Evolutionary conservation across 345 rosid genomes (phyloP), one percentile per base, ranked within the genome.

Genomic region (Erysimum cheiranthoides): DNA sequence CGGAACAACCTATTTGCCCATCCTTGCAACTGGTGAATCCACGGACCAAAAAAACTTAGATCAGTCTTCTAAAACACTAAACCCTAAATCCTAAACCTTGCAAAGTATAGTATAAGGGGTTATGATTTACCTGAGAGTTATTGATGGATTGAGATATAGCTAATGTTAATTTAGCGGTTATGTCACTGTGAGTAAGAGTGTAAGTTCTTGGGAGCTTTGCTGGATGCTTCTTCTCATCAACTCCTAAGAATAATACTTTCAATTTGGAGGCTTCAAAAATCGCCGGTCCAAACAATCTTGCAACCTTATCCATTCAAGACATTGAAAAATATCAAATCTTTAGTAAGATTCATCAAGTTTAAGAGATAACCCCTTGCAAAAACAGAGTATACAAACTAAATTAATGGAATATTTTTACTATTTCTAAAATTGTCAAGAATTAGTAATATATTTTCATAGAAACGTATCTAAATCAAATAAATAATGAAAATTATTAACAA

Each of bases 201-300:
- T 92, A 94, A 71, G 99, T 89, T 74, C 99, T 92, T 14, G 97
- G 96, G 5, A 94, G 83, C 62, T 88, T 86, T 79, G 93, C 90
- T 34, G 98, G 98, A 61, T 94, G 97, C 71, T 87, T 92, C 86
- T 86, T 78, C 73, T 92, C 95, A 79, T 92, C 98, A 45, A 88
- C 93, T 34, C 98, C 98, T 66, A 94, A 75, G 66, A 92, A 89
- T 74, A 87, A 59, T 47, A 94, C 98, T 79, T 90, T 94, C 69
- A 94, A 77, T 80, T 94, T 94, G 62, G 99, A 92, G 11, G 97
- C 91, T 79, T 94, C 97, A 78, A 94, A 94, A 53, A 94, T 89
- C 5, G 99, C 87, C 27, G 97, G 99, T 79, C 99, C 97, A 75
- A 94, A 94, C 68, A 94, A 79, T 75, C 99, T 90, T 43, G 97